Evolutionary conservation across 225 moss, liverwort and hornwort genomes (phyloP).

Genomic region (Antitrichia curtipendula): DNA sequence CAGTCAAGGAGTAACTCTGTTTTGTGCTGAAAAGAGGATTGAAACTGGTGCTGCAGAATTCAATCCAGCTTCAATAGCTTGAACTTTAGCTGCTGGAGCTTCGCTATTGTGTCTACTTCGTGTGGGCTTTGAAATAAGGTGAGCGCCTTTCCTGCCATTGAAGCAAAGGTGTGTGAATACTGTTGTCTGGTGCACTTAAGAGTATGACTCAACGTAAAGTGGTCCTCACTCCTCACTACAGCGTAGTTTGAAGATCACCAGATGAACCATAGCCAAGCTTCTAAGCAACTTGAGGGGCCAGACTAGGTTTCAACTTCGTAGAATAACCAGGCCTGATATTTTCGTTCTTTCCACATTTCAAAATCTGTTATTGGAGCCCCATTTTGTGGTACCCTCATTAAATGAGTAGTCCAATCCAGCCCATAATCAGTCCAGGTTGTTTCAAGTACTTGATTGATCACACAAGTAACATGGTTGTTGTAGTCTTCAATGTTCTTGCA

Average conservation of each 20-base stretch:
- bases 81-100: background rate
- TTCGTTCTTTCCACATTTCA: background rate
- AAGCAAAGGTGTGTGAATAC: background rate
- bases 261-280: background rate
- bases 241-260: background rate
- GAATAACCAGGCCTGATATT: background rate
- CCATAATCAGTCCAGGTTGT: background rate
- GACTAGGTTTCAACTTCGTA: background rate
- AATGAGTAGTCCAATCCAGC: background rate
- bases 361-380: too few species aligned
- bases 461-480: background rate
- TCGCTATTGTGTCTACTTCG: background rate
- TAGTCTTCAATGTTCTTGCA: background rate
- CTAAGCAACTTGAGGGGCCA: background rate
- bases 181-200: too few species aligned
- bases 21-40: background rate
- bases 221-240: background rate
- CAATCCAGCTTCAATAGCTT: background rate
- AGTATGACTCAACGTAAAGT: too few species aligned
- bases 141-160: background rate
- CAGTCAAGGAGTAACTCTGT: background rate
- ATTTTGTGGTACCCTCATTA: background rate
- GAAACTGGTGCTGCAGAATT: background rate
- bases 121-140: background rate
- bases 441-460: background rate